Percentiles rank a stretch among this genome's conserved stretches.
Evolutionary conservation across 495 filamentous ascomycete species (phyloP).

Genomic region (Bombardia bombarda): DNA sequence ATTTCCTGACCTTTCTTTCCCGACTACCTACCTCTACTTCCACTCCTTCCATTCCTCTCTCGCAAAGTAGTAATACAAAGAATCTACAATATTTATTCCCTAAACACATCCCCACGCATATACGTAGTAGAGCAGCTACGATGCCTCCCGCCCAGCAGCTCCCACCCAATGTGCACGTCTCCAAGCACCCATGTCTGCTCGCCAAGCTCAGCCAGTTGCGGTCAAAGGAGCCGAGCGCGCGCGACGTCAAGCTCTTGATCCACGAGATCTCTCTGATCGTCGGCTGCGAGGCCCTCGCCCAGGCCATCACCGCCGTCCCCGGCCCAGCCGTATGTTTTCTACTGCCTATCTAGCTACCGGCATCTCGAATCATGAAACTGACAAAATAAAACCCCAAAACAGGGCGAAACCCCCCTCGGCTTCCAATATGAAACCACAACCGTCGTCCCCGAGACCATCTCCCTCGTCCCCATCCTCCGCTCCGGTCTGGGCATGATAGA

Average conservation of each 20-base stretch:
- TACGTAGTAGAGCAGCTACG: too few relatives aligned
- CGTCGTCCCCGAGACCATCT: conserved; percentile 56
- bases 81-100: too few relatives aligned
- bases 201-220: conserved; percentile 88
- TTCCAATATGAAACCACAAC: conserved; percentile 55
- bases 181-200: conserved; percentile 73
- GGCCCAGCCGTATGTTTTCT: conserved; percentile 34
- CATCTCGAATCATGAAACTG: neutral
- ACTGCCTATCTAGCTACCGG: neutral
- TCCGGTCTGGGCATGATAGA: conserved; percentile 88
- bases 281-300: conserved; percentile 71
- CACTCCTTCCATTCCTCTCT: too few relatives aligned
- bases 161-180: conserved; percentile 72
- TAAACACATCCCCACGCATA: too few relatives aligned
- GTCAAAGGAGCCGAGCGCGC: conserved; percentile 56
- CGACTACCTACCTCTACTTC: too few relatives aligned
- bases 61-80: too few relatives aligned
- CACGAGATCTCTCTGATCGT: conserved; percentile 81
- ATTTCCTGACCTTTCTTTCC: too few relatives aligned
- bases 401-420: conserved; percentile 70
- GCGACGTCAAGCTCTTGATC: conserved; percentile 72
- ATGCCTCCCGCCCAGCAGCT: conserved; percentile 18
- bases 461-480: conserved; percentile 83
- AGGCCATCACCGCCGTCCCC: conserved; percentile 42
- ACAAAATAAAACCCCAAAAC: conserved; percentile 1